These are phyloP conservation scores for Pistacia vera DNA, from an alignment of 345 rosid species.

Conservation along the genomic window DNA sequence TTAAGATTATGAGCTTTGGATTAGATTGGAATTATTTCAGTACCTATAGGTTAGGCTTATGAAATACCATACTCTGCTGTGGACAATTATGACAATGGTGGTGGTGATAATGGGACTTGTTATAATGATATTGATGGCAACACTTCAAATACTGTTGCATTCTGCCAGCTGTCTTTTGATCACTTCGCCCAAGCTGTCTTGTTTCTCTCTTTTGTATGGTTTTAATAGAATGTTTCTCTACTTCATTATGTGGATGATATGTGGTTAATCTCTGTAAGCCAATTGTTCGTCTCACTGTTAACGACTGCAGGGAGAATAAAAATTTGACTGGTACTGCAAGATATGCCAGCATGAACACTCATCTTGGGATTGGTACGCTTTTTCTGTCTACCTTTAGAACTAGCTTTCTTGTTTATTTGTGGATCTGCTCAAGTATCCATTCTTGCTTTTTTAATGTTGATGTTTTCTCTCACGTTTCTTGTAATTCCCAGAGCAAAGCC, in stretches of 20 bases:
- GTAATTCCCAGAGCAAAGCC: slow-evolving; percentile 77
- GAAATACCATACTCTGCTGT: background rate
- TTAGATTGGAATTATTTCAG: background rate
- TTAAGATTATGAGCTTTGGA: background rate
- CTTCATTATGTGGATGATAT: background rate
- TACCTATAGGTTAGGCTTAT: background rate
- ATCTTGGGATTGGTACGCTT: slow-evolving; percentile 89
- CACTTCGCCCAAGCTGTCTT: background rate
- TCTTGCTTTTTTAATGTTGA: background rate
- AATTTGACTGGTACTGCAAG: slow-evolving; percentile 98
- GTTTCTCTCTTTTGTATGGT: background rate
- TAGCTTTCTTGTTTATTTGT: background rate
- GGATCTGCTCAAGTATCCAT: background rate
- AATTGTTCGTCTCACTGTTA: background rate
- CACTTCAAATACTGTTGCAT: background rate
- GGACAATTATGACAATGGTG: background rate
- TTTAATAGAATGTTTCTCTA: background rate
- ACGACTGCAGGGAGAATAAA: slow-evolving; percentile 77
- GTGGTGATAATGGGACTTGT: background rate
- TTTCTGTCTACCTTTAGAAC: background rate
- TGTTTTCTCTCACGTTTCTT: slow-evolving; percentile 5
- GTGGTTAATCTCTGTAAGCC: slow-evolving; percentile 1
- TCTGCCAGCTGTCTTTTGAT: background rate
- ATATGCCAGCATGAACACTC: slow-evolving; percentile 99
- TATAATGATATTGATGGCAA: background rate